These are phyloP conservation scores for Rhypophila decipiens DNA, from an alignment of 495 filamentous ascomycete genomes.

Conservation along the genomic window DNA sequence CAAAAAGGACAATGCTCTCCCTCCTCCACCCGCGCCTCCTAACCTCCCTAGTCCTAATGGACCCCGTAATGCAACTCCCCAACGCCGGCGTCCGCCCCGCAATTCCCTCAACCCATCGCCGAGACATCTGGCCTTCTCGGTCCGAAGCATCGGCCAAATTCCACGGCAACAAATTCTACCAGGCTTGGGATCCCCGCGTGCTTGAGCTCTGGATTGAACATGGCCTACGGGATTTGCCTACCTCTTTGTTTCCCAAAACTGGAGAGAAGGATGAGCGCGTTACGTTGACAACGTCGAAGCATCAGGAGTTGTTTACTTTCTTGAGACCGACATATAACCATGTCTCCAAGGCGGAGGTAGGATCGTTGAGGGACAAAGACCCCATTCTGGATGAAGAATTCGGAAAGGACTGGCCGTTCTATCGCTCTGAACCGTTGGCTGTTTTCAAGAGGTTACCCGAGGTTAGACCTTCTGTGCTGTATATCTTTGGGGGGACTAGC, in stretches of 20 bases:
- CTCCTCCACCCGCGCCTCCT: too few species aligned
- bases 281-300: neutral
- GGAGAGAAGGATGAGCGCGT: neutral
- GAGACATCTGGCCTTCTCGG: neutral
- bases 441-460: neutral
- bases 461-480: neutral
- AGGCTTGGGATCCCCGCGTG: neutral
- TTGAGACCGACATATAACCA: neutral
- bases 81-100: too few species aligned
- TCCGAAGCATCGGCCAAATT: neutral
- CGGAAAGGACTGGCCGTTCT: neutral
- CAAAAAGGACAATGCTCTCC: too few species aligned
- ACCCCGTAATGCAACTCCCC: too few species aligned
- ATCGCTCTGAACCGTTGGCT: neutral
- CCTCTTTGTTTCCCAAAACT: neutral
- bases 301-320: neutral
- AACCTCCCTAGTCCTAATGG: too few species aligned
- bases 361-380: neutral
- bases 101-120: neutral
- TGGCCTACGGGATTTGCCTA: neutral
- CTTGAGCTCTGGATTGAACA: neutral
- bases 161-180: neutral
- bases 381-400: neutral
- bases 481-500: neutral
- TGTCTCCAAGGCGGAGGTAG: neutral